Percentiles rank a stretch among this genome's conserved stretches.
phyloP scores from a whole-genome alignment of 371 early-diverging fungal genomes.

The Circinella umbellata region DNA sequence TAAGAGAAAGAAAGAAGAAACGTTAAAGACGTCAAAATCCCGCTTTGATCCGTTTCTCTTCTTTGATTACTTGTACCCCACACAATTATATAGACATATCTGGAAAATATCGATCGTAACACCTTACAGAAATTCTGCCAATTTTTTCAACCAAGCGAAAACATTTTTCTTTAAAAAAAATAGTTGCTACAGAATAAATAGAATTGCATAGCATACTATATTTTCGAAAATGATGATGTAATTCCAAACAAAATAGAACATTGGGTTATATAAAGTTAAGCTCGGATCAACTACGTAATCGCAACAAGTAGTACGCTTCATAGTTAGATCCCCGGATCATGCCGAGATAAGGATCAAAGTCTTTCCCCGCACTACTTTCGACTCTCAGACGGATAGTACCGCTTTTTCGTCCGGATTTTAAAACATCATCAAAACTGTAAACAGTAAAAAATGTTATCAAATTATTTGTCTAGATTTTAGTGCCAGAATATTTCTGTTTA shows the following conservation, averaged over 20 bases:
- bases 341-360: neutral
- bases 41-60: neutral
- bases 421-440: neutral
- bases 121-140: no score
- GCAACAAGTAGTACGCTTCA: neutral
- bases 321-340: conserved; percentile 2
- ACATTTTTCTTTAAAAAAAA: no score
- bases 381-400: neutral
- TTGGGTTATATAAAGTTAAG: neutral
- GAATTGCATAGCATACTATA: no score
- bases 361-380: conserved; percentile 4
- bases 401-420: neutral
- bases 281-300: neutral
- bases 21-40: neutral
- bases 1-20: neutral
- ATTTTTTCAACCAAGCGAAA: no score
- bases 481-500: no score
- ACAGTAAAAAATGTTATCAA: no score
- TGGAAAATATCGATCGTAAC: neutral
- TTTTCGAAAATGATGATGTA: no score
- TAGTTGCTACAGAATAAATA: no score
- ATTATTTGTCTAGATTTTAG: no score
- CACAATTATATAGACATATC: no score
- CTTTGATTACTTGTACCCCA: no score
- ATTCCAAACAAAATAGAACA: neutral